A percentile compares a stretch with the other conserved stretches of the same genome.
Evolutionary conservation across 805 yeast species (phyloP).

Genomic region (Metschnikowia borealis): DNA sequence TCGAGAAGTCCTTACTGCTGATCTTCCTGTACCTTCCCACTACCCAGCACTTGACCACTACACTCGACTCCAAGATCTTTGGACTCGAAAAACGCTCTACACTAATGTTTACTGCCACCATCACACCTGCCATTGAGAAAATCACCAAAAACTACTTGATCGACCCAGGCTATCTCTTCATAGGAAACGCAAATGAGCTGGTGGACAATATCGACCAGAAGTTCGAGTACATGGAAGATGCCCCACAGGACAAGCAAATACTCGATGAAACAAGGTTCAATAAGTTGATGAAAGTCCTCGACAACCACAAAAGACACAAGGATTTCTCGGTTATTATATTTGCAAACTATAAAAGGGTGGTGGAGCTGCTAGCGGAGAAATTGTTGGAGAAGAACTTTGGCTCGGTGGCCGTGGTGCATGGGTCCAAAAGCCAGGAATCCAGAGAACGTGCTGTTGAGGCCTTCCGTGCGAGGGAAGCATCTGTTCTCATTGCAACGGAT

Average conservation of each 20-base stretch:
- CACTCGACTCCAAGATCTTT: conserved; percentile 38
- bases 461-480: conserved; percentile 52
- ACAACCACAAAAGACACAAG: conserved; percentile 39
- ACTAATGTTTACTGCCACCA: conserved; percentile 93
- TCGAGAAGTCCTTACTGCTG: conserved; percentile 70
- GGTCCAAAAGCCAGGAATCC: conserved; percentile 78
- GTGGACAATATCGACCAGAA: conserved; percentile 67
- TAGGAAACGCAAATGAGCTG: conserved; percentile 66
- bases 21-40: conserved; percentile 56
- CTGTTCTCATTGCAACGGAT: conserved; percentile 83
- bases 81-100: conserved; percentile 47
- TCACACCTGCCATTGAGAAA: conserved; percentile 69
- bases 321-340: conserved; percentile 60
- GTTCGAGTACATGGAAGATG: conserved; percentile 39
- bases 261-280: conserved; percentile 36
- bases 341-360: conserved; percentile 70
- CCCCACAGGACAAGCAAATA: conserved; percentile 32
- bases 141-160: conserved; percentile 60
- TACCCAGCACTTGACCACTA: conserved; percentile 19
- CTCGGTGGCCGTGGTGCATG: conserved; percentile 67
- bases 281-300: conserved; percentile 37
- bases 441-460: conserved; percentile 73
- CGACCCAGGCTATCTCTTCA: conserved; percentile 58
- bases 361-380: conserved; percentile 60
- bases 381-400: conserved; percentile 39